Base-by-base conservation (phyloP, 306 rosid species). In the Vigna reflexopilosa region DNA sequence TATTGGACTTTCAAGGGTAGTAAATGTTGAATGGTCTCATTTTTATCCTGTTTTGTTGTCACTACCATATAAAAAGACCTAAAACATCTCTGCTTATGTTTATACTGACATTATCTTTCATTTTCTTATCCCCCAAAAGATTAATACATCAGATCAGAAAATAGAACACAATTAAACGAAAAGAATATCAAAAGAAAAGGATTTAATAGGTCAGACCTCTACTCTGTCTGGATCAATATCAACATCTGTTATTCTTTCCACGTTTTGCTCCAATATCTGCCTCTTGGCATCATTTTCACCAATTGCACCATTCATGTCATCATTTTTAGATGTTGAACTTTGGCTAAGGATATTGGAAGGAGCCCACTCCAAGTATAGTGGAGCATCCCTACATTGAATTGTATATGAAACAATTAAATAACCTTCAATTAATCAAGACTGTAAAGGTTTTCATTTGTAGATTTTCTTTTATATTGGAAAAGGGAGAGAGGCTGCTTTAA, bases 281-380 rank as follows among this genome's bases (percentile, higher is more conserved):
- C 89, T 86, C 83, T 88, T 92, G 80, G 77, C 93, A 82, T 90
- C 98, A 70, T 73, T 83, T 80, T 84, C 94, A 80, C 87, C 91
- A 76, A 87, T 63, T 67, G 77, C 79, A 69, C 51, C 64, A 45
- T 63, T 77, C 80, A 77, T 80, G 72, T 85, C 95, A 69, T 79
- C 69, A 72, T 66, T 81, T 52, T 80, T 81, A 47, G 88, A 62
- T 57, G 69, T 83, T 77, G 88, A 64, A 84, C 79, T 83, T 79
- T 63, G 88, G 78, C 59, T 72, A 70, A 95, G 98, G 83, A 95
- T 49, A 85, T 88, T 76, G 51, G 82, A 85, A 67, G 99, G 99
- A 73, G 98, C 98, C 98, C 98, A 91, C 79, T 95, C 98, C 90
- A 95, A 84, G 85, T 92, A 95, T 64, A 92, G 81, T 6, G 99